Percentiles rank a stretch among this genome's conserved stretches.
These are phyloP conservation scores for Protomyces macrosporus DNA, from an alignment of 1,139 yeast genomes.

Conservation along the genomic window DNA sequence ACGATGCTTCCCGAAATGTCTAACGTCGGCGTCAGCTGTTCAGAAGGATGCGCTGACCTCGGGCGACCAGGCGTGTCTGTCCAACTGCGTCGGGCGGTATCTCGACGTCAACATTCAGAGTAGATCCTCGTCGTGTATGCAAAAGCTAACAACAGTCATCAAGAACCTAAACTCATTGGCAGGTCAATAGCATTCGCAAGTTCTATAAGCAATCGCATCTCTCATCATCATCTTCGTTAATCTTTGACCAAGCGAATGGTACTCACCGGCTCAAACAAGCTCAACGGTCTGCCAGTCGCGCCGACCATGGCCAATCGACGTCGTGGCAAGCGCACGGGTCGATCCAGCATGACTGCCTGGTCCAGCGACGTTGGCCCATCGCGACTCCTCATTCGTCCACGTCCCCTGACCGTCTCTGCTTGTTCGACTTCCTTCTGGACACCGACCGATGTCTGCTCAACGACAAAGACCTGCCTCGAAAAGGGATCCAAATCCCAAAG, in stretches of 20 bases:
- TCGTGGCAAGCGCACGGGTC: too few species aligned
- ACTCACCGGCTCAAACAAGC: background rate
- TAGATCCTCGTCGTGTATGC: background rate
- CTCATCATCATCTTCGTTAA: background rate
- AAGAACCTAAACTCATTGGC: constrained; percentile 18
- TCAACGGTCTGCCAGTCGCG: background rate
- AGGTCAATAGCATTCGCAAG: background rate
- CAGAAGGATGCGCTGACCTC: constrained; percentile 16
- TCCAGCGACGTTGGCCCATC: too few species aligned
- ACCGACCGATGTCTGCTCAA: background rate
- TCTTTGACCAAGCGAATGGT: background rate
- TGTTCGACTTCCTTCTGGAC: too few species aligned
- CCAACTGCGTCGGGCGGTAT: constrained; percentile 26
- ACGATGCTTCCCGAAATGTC: constrained; percentile 24
- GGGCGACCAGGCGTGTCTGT: constrained; percentile 20
- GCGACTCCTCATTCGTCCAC: too few species aligned
- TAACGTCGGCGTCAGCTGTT: background rate
- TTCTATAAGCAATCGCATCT: background rate
- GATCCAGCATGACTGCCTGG: too few species aligned
- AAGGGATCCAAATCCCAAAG: background rate
- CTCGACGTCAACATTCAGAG: constrained; percentile 27
- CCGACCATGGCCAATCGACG: background rate
- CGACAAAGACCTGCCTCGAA: background rate
- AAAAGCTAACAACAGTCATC: constrained; percentile 8
- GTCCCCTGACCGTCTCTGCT: too few species aligned